A percentile compares a stretch with the other conserved stretches of the same genome.
Conservation (phyloP, 805 yeast species). For the Wickerhamiella australiensis region DNA sequence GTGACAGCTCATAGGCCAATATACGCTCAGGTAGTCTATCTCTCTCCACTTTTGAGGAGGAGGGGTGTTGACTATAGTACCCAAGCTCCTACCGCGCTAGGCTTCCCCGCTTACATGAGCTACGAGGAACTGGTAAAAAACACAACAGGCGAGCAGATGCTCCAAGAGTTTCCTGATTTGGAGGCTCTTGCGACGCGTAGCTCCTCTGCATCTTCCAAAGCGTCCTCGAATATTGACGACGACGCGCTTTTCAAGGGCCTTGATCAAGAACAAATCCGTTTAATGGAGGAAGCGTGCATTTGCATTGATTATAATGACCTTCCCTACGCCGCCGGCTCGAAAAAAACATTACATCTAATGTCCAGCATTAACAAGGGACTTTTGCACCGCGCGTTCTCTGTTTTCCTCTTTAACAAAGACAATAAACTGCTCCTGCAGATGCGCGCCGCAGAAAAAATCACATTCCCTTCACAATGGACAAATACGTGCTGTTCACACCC, state of each 20-base stretch:
- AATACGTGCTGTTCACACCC: constrained; percentile 99
- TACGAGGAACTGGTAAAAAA: constrained; percentile 16
- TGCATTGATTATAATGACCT: constrained; percentile 78
- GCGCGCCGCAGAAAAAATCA: constrained; percentile 91
- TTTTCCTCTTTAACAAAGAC: constrained; percentile 74
- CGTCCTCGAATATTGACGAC: constrained; percentile 17
- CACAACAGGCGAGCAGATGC: constrained; percentile 20
- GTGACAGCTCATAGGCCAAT: too few species aligned
- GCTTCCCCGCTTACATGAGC: constrained; percentile 8
- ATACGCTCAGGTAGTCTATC: too few species aligned
- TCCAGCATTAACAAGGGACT: constrained; percentile 74
- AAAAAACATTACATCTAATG: constrained; percentile 75
- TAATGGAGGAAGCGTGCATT: constrained; percentile 95
- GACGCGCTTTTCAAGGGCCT: constrained; percentile 62
- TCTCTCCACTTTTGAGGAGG: too few species aligned
- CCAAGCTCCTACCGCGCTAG: too few species aligned
- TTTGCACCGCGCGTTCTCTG: constrained; percentile 91
- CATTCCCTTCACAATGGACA: constrained; percentile 96
- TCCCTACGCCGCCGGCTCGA: constrained; percentile 89
- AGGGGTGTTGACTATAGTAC: too few species aligned
- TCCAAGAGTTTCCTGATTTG: constrained; percentile 24
- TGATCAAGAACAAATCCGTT: constrained; percentile 82
- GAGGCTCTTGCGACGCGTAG: constrained; percentile 22
- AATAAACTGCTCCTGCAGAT: constrained; percentile 77
- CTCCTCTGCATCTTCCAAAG: constrained; percentile 18